Evolutionary conservation across 805 yeast genomes (phyloP).

Genomic region (Blastobotrys parvus): DNA sequence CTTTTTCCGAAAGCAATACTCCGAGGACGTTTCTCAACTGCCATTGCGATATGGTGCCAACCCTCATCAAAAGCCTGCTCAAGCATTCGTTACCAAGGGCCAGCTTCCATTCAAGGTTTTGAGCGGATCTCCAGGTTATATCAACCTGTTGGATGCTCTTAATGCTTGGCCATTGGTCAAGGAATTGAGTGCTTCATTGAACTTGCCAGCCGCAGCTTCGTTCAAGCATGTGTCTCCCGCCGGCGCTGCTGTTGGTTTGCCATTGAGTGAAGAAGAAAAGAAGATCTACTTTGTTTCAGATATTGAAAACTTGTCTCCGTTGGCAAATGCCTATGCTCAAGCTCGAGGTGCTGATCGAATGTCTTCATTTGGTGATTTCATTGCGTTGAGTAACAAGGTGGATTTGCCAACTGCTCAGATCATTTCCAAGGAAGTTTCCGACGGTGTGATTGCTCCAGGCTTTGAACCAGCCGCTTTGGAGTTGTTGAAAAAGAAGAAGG

Average conservation of each 20-base stretch:
- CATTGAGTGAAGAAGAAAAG: conserved; percentile 84
- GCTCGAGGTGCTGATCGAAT: conserved; percentile 99
- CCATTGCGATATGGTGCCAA: conserved; percentile 97
- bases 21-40: conserved; percentile 82
- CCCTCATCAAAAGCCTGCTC: conserved; percentile 99
- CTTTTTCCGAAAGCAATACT: conserved; percentile 94
- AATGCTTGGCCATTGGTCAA: conserved; percentile 98
- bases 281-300: conserved; percentile 92
- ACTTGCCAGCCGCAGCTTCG: conserved; percentile 97
- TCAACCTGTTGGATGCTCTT: conserved; percentile 90
- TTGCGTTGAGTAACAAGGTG: conserved; percentile 93
- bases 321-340: conserved; percentile 97
- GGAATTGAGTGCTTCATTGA: conserved; percentile 88
- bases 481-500: conserved; percentile 84
- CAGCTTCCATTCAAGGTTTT: conserved; percentile 90
- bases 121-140: conserved; percentile 95
- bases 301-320: conserved; percentile 89
- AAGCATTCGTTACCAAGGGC: conserved; percentile 82
- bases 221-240: conserved; percentile 99
- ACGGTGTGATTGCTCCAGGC: conserved; percentile 99
- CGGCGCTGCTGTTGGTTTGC: conserved; percentile 96
- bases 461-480: conserved; percentile 87
- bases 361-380: conserved; percentile 98
- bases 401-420: conserved; percentile 95
- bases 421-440: conserved; percentile 94